Conservation (phyloP, 208 protist genomes). For the Dictyostelium gargantuum region DNA sequence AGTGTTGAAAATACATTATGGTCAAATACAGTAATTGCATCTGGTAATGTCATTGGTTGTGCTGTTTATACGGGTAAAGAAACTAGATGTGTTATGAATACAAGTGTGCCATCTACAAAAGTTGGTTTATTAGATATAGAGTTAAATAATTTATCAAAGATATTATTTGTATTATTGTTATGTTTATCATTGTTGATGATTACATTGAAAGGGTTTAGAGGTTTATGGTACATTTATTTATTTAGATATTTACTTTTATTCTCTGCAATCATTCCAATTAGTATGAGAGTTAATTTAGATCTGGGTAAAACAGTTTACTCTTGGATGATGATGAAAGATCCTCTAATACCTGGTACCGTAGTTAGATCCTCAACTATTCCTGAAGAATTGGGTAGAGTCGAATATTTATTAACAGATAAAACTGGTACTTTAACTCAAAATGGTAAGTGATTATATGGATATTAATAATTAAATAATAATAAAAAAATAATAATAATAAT, state of each 20-base stretch:
- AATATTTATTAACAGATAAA: constrained; percentile 98
- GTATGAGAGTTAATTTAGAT: constrained; percentile 84
- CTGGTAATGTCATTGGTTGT: constrained; percentile 85
- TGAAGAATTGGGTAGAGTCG: constrained; percentile 97
- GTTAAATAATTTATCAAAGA: constrained; percentile 94
- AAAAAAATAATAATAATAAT: not conserved
- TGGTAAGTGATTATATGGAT: constrained; percentile 84
- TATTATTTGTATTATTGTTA: constrained; percentile 82
- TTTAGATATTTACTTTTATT: constrained; percentile 97
- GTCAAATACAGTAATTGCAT: constrained; percentile 96
- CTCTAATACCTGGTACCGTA: constrained; percentile 78
- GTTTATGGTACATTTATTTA: constrained; percentile 91
- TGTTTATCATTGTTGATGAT: constrained; percentile 82
- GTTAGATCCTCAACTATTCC: constrained; percentile 96
- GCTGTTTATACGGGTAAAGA: constrained; percentile 93
- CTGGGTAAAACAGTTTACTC: constrained; percentile 97
- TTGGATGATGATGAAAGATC: constrained; percentile 89
- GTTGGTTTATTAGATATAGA: constrained; percentile 94
- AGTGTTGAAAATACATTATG: constrained; percentile 97
- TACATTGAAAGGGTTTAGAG: constrained; percentile 79
- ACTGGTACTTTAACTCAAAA: constrained; percentile 99
- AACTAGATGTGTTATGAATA: constrained; percentile 96
- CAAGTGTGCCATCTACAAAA: constrained; percentile 89
- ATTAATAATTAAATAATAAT: not conserved
- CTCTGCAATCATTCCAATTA: constrained; percentile 98